These are phyloP conservation scores for Tanacetum coccineum DNA, from an alignment of 129 eudicot species.

Conservation along the genomic window DNA sequence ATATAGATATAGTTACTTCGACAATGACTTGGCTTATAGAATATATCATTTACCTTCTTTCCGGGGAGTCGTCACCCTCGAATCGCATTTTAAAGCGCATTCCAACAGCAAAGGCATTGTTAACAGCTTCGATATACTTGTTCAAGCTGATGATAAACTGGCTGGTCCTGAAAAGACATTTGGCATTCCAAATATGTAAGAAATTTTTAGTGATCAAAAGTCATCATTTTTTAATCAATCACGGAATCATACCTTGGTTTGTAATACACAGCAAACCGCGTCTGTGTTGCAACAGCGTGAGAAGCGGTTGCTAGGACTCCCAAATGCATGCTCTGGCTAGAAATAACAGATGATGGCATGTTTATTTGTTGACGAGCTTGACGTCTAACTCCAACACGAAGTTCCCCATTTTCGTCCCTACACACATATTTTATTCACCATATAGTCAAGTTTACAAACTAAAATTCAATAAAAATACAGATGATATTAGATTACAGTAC, in stretches of 20 bases:
- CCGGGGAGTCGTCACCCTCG: slow-evolving; percentile 94
- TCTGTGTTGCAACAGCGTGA: slow-evolving; percentile 71
- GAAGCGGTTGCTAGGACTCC: slow-evolving; percentile 99
- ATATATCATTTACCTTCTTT: slow-evolving; percentile 56
- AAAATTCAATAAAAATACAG: not conserved
- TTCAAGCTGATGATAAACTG: slow-evolving; percentile 86
- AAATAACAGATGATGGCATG: slow-evolving; percentile 90
- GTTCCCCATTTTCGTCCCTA: slow-evolving; percentile 77
- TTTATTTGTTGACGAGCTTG: slow-evolving; percentile 65
- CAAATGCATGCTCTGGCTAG: slow-evolving; percentile 96
- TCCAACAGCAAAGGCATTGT: slow-evolving; percentile 60
- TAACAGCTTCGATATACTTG: slow-evolving; percentile 79
- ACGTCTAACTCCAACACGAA: slow-evolving; percentile 89
- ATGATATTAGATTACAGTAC: slow-evolving; percentile 21
- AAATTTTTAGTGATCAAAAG: not conserved
- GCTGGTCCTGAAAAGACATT: slow-evolving; percentile 54
- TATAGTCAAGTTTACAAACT: not conserved
- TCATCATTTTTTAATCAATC: not conserved
- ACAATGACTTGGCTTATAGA: not conserved
- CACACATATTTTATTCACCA: not conserved
- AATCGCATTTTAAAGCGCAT: slow-evolving; percentile 92
- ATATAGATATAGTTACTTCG: not conserved
- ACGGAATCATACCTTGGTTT: slow-evolving; percentile 67
- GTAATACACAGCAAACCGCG: slow-evolving; percentile 79
- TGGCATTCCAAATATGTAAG: not conserved